Evolutionary conservation across 2,329 filamentous ascomycete species (phyloP), one percentile per base, ranked within the genome.

Genomic region (Ophiostoma quercus): DNA sequence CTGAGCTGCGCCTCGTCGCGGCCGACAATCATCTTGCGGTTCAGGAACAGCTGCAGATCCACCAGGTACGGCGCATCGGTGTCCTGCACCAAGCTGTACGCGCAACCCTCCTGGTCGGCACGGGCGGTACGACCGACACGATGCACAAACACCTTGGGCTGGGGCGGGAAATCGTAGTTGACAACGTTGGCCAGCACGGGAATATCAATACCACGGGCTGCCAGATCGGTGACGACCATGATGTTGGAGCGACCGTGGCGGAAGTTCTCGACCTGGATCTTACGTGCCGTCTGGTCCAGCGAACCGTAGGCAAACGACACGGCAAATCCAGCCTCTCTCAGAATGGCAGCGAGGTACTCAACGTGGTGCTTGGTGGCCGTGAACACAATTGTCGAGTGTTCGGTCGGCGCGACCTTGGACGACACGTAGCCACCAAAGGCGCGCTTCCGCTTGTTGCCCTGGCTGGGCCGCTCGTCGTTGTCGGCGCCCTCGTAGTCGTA

Each of bases 91-190:
- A 99, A 84, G 82, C 92, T 97, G 80, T 97, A 99, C 80, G 90
- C 91, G 95, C 95, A 98, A 73, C 95, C 95, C 74, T 90, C 88
- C 75, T 92, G 90, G 16, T 94, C 95, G 63, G 96, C 96, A 85
- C 95, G 88, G 57, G 95, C 96, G 34, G 96, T 99, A 80, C 95
- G 90, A 75, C 95, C 95, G 66, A 99, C 95, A 77, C 95, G 90
- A 79, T 99, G 95, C 37, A 99, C 91, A 76, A 96, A 99, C 60
- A 99, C 89, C 80, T 99, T 99, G 25, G 95, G 92, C 76, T 98
- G 95, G 1, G 94, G 91, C 2, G 95, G 94, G 74, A 99, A 99
- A 77, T 98, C 94, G 79, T 96, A 99, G 82, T 99, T 98, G 82
- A 99, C 94, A 71, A 99, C 95, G 77, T 99, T 98, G 70, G 92